Evolutionary conservation across 441 rosid genomes (phyloP).

Genomic region (Viola pubescens): DNA sequence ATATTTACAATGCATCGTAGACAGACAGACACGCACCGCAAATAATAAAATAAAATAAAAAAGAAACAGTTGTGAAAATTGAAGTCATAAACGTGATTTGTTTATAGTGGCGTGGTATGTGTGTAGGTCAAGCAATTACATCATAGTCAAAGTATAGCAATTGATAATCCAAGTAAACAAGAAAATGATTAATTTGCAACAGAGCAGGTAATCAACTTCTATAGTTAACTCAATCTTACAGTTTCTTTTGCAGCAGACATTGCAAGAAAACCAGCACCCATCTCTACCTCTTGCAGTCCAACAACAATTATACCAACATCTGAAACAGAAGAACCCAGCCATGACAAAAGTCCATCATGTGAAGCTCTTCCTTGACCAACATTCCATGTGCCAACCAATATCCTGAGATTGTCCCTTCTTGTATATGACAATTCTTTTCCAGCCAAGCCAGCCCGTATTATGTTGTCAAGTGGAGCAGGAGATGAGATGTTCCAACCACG

Average conservation of each 20-base stretch:
- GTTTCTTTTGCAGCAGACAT: conserved; percentile 99
- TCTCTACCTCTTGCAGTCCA: conserved; percentile 96
- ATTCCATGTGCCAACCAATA: conserved; percentile 92
- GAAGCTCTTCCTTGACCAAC: conserved; percentile 96
- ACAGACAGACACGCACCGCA: no score
- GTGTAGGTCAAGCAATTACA: no score
- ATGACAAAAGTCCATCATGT: conserved; percentile 71
- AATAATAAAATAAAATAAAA: no score
- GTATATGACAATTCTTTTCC: conserved; percentile 50
- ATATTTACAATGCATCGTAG: no score
- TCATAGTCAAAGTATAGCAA: no score
- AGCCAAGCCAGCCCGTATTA: conserved; percentile 61
- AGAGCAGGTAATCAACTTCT: background rate
- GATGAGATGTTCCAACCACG: conserved; percentile 91
- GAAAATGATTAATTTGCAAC: background rate
- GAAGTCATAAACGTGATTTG: no score
- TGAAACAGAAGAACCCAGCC: conserved; percentile 83
- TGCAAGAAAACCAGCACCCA: conserved; percentile 99
- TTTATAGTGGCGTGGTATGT: no score
- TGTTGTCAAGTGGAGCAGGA: conserved; percentile 77
- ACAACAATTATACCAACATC: conserved; percentile 93
- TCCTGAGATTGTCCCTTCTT: conserved; percentile 49
- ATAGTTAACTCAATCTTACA: conserved; percentile 39
- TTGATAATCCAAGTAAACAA: background rate
- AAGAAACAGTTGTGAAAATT: no score